Evolutionary conservation across 139 green algal genomes (phyloP), one percentile per base, ranked within the genome.

Genomic region (Desmodesmus armatus): DNA sequence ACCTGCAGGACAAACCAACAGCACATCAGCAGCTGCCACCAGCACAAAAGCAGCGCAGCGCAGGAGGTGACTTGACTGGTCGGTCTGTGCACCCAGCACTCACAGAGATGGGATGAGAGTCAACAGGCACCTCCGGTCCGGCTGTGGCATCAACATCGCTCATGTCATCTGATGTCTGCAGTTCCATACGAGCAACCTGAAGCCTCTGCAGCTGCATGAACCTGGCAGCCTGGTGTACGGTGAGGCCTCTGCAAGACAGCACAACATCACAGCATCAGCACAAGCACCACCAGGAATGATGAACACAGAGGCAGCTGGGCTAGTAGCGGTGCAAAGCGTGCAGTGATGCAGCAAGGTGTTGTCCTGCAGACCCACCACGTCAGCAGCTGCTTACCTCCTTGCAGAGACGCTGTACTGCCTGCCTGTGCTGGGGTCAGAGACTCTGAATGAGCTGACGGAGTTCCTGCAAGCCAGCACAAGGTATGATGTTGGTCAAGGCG

Each of bases 61-160:
- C 17, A 29, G 29, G 0, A 40, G 1, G 17, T 65, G 25, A n/a
- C 44, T 51, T 19, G 27, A 25, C 71, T 62, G 60, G 5, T 37
- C 3, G 7, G 25, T 40, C 41, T 60, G 37, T 17, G 9, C 13
- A 17, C 44, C 7, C n/a, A 6, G 11, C 5, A 33, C 51, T 40
- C 37, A 82, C 76, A n/a, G 76, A 82, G 3, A 82, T 82, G 1
- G 76, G 76, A 33, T 82, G 76, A 17, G 76, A 80, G 1, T 47
- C 15, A 11, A 80, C 33, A 33, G 29, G 15, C 19, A 69, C 17
- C n/a, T 69, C 19, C 31, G 21, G 21, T 19, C 47, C 25, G 35
- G 49, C 73, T 69, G 47, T 27, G 27, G 37, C 41, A 55, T 23
- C 7, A n/a, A 43, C 43, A 40, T 43, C 15, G 21, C 29, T 43